phyloP scores from a whole-genome alignment of 208 protist species.

The Trypanosomatidae sp. region DNA sequence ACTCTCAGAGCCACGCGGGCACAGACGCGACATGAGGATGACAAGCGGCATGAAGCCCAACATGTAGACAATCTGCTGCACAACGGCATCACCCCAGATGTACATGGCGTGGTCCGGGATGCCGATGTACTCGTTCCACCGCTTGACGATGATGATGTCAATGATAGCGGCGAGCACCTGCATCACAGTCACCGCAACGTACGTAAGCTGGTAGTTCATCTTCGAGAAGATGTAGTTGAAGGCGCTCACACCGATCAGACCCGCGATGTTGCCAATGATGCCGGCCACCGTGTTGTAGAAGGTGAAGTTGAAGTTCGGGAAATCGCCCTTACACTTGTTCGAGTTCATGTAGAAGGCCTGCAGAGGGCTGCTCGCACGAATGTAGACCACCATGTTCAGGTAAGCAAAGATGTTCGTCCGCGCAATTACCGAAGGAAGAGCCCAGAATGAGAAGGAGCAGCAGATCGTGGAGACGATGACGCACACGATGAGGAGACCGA shows the following conservation, averaged over 20 bases:
- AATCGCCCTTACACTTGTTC: slow-evolving; percentile 31
- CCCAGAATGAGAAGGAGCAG: slow-evolving; percentile 50
- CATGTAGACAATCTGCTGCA: slow-evolving; percentile 62
- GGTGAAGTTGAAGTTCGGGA: slow-evolving; percentile 56
- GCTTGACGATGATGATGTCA: slow-evolving; percentile 60
- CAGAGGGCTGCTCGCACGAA: slow-evolving; percentile 38
- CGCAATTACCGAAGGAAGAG: slow-evolving; percentile 49
- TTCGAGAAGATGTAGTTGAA: slow-evolving; percentile 69
- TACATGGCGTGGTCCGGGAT: slow-evolving; percentile 65
- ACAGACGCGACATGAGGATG: slow-evolving; percentile 76
- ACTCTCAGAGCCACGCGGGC: slow-evolving; percentile 70
- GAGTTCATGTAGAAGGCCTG: slow-evolving; percentile 45
- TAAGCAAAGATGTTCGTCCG: slow-evolving; percentile 64
- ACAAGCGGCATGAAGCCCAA: slow-evolving; percentile 73
- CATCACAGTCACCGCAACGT: slow-evolving; percentile 34
- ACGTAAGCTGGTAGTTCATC: slow-evolving; percentile 47
- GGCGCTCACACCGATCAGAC: slow-evolving; percentile 37
- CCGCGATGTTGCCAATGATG: slow-evolving; percentile 47
- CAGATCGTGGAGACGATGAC: slow-evolving; percentile 30
- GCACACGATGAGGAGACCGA: slow-evolving; percentile 30
- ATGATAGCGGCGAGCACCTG: slow-evolving; percentile 43
- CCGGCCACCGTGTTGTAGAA: slow-evolving; percentile 61
- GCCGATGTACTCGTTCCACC: slow-evolving; percentile 52
- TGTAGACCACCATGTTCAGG: slow-evolving; percentile 45
- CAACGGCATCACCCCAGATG: slow-evolving; percentile 58